Evolutionary conservation across 2,329 filamentous ascomycete genomes (phyloP), one percentile per base, ranked within the genome.

Genomic region (Macrophomina tecta): DNA sequence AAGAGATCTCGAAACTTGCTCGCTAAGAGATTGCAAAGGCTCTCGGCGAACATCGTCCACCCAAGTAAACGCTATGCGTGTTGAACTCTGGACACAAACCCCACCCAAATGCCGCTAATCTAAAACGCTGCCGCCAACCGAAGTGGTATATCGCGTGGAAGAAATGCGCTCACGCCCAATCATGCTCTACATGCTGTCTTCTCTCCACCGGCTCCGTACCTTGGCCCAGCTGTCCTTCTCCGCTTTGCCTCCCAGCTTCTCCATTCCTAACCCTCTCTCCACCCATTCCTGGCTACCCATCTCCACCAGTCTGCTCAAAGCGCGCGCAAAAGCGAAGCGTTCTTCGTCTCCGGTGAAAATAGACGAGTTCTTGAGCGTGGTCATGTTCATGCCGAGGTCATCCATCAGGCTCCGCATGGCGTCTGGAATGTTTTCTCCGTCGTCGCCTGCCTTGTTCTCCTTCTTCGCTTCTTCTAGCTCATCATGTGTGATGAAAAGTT

Each of bases 251-350:
- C 89, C 90, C 68, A 84, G 80, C 69, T 79, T 82, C 79, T 91
- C 89, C 65, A 92, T 75, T 0, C 89, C 82, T 76, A 89, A 69
- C 0, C 88, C 94, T 14, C 93, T 81, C 80, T 98, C 94, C 3
- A 98, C 91, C 95, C 95, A 99, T 77, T 97, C 91, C 77, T 89
- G 88, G 77, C 92, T 95, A 23, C 93, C 92, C 95, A 99, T 99
- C 80, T 98, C 93, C 65, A 85, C 90, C 69, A 99, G 81, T 66
- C 95, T 84, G 64, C 90, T 94, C 72, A 98, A 78, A 1, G 95
- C 95, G 64, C 95, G 84, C 30, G 93, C 93, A 82, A 99, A 99
- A 0, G 95, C 95, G 82, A 99, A 99, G 0, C 93, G 87, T 80
- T 99, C 95, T 82, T 99, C 95, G 67, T 97, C 95, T 48, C 95